Conservation (phyloP, 106 monocot genomes). For the Phalaenopsis equestris region DNA sequence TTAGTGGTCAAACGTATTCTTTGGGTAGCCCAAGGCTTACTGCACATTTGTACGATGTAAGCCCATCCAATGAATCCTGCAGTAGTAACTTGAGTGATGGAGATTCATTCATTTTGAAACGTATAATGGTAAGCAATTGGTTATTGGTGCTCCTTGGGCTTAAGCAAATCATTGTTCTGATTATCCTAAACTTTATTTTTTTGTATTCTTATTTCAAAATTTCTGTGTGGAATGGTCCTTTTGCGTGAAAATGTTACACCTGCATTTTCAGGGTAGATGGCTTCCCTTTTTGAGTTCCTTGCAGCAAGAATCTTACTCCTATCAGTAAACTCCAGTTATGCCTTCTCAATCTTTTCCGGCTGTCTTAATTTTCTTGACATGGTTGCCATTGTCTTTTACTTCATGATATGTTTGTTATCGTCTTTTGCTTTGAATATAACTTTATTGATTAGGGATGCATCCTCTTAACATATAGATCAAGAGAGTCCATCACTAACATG, state of each 20-base stretch:
- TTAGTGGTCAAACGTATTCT: conserved; percentile 10
- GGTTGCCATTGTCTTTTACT: no score
- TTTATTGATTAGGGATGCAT: background rate
- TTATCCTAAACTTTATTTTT: background rate
- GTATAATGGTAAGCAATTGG: conserved; percentile 66
- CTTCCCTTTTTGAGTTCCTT: background rate
- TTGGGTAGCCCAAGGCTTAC: conserved; percentile 10
- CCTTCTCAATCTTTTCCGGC: background rate
- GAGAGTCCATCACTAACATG: background rate
- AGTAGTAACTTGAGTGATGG: conserved; percentile 27
- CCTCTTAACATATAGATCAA: background rate
- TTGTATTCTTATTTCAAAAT: background rate
- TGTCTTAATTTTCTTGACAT: no score
- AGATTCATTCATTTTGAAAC: conserved; percentile 82
- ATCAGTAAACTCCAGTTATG: background rate
- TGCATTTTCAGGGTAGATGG: background rate
- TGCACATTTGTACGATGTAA: conserved; percentile 21
- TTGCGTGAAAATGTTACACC: background rate
- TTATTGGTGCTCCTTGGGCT: background rate
- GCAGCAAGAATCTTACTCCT: background rate
- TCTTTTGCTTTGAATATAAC: background rate
- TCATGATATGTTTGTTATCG: background rate
- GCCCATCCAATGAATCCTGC: conserved; percentile 17
- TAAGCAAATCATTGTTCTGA: background rate
- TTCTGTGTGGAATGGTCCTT: background rate